Base-by-base conservation (phyloP, 2,329 filamentous ascomycete genomes). In the Scedosporium aurantiacum region DNA sequence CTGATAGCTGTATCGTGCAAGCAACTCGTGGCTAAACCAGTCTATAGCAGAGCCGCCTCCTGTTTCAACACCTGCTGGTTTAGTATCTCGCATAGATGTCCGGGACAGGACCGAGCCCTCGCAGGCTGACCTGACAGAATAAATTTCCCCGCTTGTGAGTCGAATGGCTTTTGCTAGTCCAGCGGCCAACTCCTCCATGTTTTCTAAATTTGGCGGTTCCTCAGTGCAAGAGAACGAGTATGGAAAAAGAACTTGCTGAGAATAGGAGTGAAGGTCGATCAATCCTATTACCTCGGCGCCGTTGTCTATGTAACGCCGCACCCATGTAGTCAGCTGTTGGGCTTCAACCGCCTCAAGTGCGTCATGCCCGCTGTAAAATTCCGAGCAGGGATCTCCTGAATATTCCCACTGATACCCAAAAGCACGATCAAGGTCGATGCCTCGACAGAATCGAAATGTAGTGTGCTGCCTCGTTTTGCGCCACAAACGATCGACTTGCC, bases 241-340 rank as follows among this genome's bases (percentile, higher is more conserved):
- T 0, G 94, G 94, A 70, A 94, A 97, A 7, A 97, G 80, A 23
- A 99, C 87, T 73, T 97, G 89, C 74, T 99, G 92, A 0, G 91
- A 95, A 73, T 97, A 99, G 1, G 90, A 93, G 74, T 99, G 94
- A 27, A 97, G 79, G 71, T 99, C 94, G 54, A 97, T 71, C 65
- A 95, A 87, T 2, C 88, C 91, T n/a, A 92, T 82, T 66, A 97
- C 91, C 16, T 87, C 80, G 59, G 87, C 85, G 61, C 88, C 86
- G 70, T 87, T 83, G 66, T 84, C 78, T 6, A 87, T 91, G 72
- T 96, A 82, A 69, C 91, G 93, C 67, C 79, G 83, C 1, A 90
- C 90, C 93, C 93, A 99, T 56, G 87, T 79, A 3, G 90, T 87
- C 58, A 97, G 80, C 16, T 82, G 78, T 60, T 82, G 81, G 2